Base-by-base conservation (phyloP, 768 basidiomycete species). In the Collybia mongolica region DNA sequence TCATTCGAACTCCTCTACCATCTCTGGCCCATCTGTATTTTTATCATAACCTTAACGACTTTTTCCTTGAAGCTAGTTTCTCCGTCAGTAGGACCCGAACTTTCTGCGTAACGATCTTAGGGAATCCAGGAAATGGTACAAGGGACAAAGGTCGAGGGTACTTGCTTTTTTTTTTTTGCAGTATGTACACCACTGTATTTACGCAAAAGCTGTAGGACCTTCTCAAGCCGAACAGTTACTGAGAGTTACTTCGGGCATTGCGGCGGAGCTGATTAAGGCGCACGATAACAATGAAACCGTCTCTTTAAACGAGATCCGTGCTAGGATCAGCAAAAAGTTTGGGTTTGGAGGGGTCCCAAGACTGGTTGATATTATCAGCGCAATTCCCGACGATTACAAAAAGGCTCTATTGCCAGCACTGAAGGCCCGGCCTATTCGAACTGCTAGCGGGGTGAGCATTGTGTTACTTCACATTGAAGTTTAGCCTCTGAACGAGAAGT, bases 361-460 rank as follows among this genome's bases (percentile, higher is more conserved):
- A 40, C 79, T 99, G 17, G 96, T 98, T 39, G 97, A 99, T 66
- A 98, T 99, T 61, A 93, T 99, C 69, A 92, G 93, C 55, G 97
- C 97, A 32, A 96, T 98, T 44, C 97, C 97, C 15, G 95, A 98
- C 66, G 95, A 97, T 47, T 93, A 95, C 73, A 94, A 94, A 70
- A 93, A 93, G 58, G 88, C 88, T 5, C 69, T 99, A 18, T 67
- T 98, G 46, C 93, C 94, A 2, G 93, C 88, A 66, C 72, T 99
- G 52, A 88, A 84, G 57, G 96, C 97, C 17, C 82, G 97, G 56
- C 97, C 97, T 17, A 93, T 99, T 47, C 75, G 97, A 54, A 98
- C 96, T 3, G 97, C 97, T 6, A 96, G 93, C 69, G 96, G 97
- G 51, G 95, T 95, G 60, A 61, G 86, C 76, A 15, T 17, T 37